A percentile compares a stretch with the other conserved stretches of the same genome.
These are phyloP conservation scores for Agaricales sp. DNA, from an alignment of 1,284 basidiomycete species.

Conservation along the genomic window DNA sequence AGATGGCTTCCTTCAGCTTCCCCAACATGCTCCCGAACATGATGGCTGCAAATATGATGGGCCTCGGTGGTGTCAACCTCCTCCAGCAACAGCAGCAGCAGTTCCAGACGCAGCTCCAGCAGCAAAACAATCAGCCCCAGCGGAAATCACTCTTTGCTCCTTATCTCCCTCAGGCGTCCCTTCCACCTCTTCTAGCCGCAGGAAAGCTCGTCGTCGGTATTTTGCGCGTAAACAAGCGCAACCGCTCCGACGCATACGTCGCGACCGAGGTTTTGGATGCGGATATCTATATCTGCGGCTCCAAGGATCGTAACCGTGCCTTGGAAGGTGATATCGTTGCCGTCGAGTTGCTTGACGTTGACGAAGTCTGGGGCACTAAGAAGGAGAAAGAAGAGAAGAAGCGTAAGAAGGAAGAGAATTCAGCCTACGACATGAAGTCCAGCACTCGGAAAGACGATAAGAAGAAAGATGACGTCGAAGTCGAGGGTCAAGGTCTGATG, in stretches of 20 bases:
- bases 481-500: slow-evolving; percentile 95
- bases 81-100: slow-evolving; percentile 85
- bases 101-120: slow-evolving; percentile 85
- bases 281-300: slow-evolving; percentile 98
- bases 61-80: slow-evolving; percentile 70
- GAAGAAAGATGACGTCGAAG: slow-evolving; percentile 99
- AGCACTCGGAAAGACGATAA: slow-evolving; percentile 89
- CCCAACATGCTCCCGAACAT: slow-evolving; percentile 94
- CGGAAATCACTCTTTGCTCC: slow-evolving; percentile 99
- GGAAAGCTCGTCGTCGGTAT: slow-evolving; percentile 98
- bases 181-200: slow-evolving; percentile 94
- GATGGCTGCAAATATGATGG: slow-evolving; percentile 93
- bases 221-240: slow-evolving; percentile 96
- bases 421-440: slow-evolving; percentile 78
- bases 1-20: slow-evolving; percentile 96
- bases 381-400: too few species aligned
- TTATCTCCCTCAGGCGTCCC: slow-evolving; percentile 94
- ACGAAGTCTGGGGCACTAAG: slow-evolving; percentile 98
- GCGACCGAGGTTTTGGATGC: slow-evolving; percentile 98
- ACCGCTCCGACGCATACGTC: slow-evolving; percentile 97
- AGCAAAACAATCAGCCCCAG: slow-evolving; percentile 82
- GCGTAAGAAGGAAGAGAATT: slow-evolving; percentile 99
- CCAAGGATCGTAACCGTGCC: slow-evolving; percentile 97
- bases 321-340: slow-evolving; percentile 98
- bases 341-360: slow-evolving; percentile 94